Base-by-base conservation (phyloP, 208 protist species). In the Crithidia bombi region DNA sequence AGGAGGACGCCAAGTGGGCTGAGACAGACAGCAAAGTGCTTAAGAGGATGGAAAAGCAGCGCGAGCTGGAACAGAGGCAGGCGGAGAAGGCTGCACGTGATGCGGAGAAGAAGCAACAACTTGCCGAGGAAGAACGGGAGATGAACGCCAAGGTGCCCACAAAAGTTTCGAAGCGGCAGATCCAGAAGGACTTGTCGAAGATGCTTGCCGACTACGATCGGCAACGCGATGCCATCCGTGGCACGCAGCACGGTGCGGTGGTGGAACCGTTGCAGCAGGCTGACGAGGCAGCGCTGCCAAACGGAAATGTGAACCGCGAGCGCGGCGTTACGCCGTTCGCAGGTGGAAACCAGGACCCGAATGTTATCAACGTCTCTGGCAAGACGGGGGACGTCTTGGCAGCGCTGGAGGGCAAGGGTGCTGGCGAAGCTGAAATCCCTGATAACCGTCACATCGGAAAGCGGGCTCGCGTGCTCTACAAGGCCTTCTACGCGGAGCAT, bases 161-260 rank as follows among this genome's bases (percentile, higher is more conserved):
- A 49, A 93, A 96, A 67, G 88, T 96, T 4, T 65, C 79, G 0
- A 66, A 90, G 58, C 87, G 92, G 6, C 83, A 92, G 58, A 73
- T 92, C 9, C 92, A 96, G 72, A 93, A 93, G 72, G 85, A 94
- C 36, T 70, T 96, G 63, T 70, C 86, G 19, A 94, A 95, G 81
- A 87, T 92, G 86, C 58, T 91, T n/a, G 75, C 64, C 19, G 86
- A 91, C 54, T 94, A 96, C 73, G 92, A 94, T 59, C 90, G 86
- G 59, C 62, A 82, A 69, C 78, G 75, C 36, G 46, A 82, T n/a
- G 62, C 70, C 17, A 75, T 89, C 38, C 78, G 77, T 7, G 73
- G 69, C 44, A 52, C 36, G 21, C 49, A 67, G 36, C 75, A 76
- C 38, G 73, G 65, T n/a, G 50, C 70, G 6, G 59, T 80, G 30